phyloP scores from a whole-genome alignment of 2,329 filamentous ascomycete genomes.

The Penicillium glabrum region DNA sequence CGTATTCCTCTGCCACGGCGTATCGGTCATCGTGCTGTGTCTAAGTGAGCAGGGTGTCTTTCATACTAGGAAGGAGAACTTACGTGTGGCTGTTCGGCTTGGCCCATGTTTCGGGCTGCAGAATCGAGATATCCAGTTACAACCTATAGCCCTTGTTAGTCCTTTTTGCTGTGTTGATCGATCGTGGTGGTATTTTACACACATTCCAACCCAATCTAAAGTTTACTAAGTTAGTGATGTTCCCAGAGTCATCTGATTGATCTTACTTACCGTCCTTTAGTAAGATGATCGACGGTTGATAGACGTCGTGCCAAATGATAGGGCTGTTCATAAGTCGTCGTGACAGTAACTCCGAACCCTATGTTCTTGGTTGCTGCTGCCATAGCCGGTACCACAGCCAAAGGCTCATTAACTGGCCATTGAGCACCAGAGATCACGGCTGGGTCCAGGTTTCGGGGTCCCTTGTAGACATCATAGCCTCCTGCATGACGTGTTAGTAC shows the following conservation, averaged over 20 bases:
- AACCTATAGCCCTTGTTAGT: constrained; percentile 42
- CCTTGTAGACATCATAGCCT: constrained; percentile 69
- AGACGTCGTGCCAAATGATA: constrained; percentile 66
- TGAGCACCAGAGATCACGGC: constrained; percentile 64
- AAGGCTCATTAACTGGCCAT: constrained; percentile 70
- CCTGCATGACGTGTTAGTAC: constrained; percentile 34
- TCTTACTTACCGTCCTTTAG: constrained; percentile 54
- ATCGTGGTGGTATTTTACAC: constrained; percentile 15
- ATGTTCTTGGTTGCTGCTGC: constrained; percentile 66
- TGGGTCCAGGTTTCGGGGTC: constrained; percentile 59
- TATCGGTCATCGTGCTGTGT: constrained; percentile 65
- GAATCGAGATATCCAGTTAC: constrained; percentile 69
- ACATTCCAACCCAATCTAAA: constrained; percentile 58
- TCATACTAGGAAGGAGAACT: background rate
- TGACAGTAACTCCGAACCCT: constrained; percentile 67
- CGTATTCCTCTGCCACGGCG: constrained; percentile 62
- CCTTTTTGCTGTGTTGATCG: background rate
- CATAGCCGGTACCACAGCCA: constrained; percentile 65
- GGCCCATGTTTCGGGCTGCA: constrained; percentile 63
- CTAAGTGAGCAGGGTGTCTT: background rate
- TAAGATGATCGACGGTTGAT: constrained; percentile 66
- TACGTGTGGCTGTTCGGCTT: constrained; percentile 52
- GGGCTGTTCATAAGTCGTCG: constrained; percentile 68
- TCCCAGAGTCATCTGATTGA: too few species aligned
- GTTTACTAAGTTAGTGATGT: constrained; percentile 1